Percentiles rank a stretch among this genome's conserved stretches.
These are phyloP conservation scores for Pyricularia sp. DNA, from an alignment of 2,329 filamentous ascomycete genomes.

Conservation along the genomic window DNA sequence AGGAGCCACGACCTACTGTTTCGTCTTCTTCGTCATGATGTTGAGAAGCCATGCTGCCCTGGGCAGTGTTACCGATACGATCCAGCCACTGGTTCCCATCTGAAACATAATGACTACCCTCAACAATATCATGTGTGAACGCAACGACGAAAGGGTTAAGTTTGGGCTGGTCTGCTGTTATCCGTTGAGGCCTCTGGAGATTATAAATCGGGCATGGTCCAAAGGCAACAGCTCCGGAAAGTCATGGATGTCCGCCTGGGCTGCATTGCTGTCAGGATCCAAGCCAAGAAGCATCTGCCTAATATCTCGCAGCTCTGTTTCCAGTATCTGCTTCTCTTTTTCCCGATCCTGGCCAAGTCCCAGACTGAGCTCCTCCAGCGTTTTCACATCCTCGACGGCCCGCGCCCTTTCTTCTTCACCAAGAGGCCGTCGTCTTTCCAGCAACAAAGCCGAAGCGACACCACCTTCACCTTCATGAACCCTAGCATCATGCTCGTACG, in stretches of 20 bases:
- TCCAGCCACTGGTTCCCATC: neutral
- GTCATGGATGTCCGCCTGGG: neutral
- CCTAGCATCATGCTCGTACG: conserved; percentile 11
- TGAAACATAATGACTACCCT: neutral
- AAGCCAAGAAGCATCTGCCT: neutral
- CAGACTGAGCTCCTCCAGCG: neutral
- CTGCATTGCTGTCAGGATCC: neutral
- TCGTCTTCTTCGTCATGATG: too few relatives aligned
- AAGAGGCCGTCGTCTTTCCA: conserved; percentile 3
- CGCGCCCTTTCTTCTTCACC: neutral
- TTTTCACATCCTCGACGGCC: neutral
- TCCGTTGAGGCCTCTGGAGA: neutral
- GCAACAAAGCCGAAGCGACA: neutral
- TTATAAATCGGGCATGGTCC: neutral
- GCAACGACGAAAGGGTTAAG: too few relatives aligned
- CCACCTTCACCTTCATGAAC: neutral
- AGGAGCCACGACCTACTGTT: too few relatives aligned
- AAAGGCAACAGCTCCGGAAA: neutral
- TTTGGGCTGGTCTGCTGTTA: neutral
- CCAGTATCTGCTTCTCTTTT: neutral
- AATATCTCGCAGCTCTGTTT: neutral
- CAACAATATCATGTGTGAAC: neutral
- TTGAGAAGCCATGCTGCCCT: too few relatives aligned
- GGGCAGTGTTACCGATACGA: neutral
- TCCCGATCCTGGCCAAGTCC: neutral